These are phyloP conservation scores for Tulasnella sp. DNA, from an alignment of 768 basidiomycete species.

Conservation along the genomic window DNA sequence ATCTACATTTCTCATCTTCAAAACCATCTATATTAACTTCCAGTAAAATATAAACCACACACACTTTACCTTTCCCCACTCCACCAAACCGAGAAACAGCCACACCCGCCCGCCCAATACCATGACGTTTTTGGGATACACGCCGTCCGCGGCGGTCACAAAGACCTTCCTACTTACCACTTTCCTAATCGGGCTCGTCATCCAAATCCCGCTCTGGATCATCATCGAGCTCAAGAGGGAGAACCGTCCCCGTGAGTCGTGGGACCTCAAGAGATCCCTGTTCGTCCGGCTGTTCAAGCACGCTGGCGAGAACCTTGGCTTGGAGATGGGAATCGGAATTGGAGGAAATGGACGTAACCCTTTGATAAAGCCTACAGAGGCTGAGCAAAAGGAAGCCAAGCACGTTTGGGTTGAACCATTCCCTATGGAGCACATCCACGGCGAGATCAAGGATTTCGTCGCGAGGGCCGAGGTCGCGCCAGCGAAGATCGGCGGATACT, in stretches of 20 bases:
- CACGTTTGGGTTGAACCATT: slow-evolving; percentile 22
- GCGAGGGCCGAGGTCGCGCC: slow-evolving; percentile 21
- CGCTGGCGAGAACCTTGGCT: background rate
- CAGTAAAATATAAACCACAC: too few species aligned
- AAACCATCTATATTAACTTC: too few species aligned
- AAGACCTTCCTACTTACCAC: too few species aligned
- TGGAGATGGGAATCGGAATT: background rate
- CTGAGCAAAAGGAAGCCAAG: background rate
- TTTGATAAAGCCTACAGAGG: background rate
- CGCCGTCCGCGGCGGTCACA: too few species aligned
- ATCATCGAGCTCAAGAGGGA: too few species aligned
- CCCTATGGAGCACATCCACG: slow-evolving; percentile 20
- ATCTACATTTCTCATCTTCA: too few species aligned
- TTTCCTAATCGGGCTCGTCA: too few species aligned
- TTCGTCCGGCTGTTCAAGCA: background rate
- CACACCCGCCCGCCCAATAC: too few species aligned
- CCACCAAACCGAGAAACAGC: too few species aligned
- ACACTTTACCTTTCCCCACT: too few species aligned
- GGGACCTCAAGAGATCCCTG: background rate
- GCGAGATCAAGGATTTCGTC: slow-evolving; percentile 24
- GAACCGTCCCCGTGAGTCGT: background rate
- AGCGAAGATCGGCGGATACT: slow-evolving; percentile 22
- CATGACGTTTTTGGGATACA: too few species aligned
- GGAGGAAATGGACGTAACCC: background rate
- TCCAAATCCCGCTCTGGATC: too few species aligned